Conservation (phyloP, 2,329 filamentous ascomycete genomes). For the Acrodontium crateriforme region DNA sequence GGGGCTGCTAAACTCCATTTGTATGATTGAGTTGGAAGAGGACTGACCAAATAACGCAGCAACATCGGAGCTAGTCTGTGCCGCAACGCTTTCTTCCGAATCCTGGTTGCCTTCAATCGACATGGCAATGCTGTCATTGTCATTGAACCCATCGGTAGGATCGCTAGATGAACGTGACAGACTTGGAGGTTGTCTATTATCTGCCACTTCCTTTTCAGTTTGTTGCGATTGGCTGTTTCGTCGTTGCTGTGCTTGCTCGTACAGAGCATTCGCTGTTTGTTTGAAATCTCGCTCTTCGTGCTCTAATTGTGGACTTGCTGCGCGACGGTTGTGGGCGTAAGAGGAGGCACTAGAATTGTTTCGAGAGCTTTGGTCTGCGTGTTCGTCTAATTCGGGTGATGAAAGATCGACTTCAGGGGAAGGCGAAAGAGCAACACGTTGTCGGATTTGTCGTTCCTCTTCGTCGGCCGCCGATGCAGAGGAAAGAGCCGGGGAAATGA, state of each 20-base stretch:
- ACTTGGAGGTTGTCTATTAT: too few relatives aligned
- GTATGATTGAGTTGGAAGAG: too few relatives aligned
- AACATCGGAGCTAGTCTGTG: slow-evolving; percentile 36
- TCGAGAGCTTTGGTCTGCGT: slow-evolving; percentile 26
- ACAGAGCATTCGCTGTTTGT: slow-evolving; percentile 78
- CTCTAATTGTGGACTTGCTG: slow-evolving; percentile 78
- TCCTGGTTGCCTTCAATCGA: slow-evolving; percentile 29
- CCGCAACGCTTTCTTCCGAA: slow-evolving; percentile 34
- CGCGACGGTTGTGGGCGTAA: slow-evolving; percentile 49
- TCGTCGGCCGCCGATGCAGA: slow-evolving; percentile 58
- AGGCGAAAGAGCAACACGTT: slow-evolving; percentile 58
- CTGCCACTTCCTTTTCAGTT: slow-evolving; percentile 26
- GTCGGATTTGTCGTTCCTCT: slow-evolving; percentile 43
- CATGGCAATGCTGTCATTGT: slow-evolving; percentile 16
- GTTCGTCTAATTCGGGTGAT: slow-evolving; percentile 69
- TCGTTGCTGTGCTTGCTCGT: slow-evolving; percentile 37
- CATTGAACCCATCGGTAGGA: too few relatives aligned
- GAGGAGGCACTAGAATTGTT: slow-evolving; percentile 27
- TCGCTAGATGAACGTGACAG: too few relatives aligned
- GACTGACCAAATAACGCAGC: slow-evolving; percentile 33
- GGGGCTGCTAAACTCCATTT: slow-evolving; percentile 33
- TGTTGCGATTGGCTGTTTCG: slow-evolving; percentile 27
- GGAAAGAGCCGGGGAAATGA: slow-evolving; percentile 76
- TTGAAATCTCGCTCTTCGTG: slow-evolving; percentile 95
- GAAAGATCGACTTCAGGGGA: slow-evolving; percentile 91